Evolutionary conservation across 768 basidiomycete species (phyloP).

Genomic region (Tulasnella sp.): DNA sequence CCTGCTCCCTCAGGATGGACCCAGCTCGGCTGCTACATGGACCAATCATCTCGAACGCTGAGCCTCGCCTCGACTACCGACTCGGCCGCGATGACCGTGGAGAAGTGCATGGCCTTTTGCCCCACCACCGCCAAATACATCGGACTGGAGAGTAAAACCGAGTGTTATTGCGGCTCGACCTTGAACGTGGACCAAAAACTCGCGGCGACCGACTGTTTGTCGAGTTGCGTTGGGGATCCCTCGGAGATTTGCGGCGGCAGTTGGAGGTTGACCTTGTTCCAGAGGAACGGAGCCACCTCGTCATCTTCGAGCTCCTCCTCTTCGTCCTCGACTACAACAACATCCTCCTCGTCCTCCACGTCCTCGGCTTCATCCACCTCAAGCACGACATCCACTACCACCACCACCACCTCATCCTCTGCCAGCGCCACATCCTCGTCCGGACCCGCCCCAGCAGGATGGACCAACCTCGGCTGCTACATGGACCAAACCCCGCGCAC

Average conservation of each 20-base stretch:
- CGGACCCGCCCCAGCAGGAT: background rate
- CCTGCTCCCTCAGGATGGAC: background rate
- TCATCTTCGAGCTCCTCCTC: background rate
- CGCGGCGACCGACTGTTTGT: constrained; percentile 8
- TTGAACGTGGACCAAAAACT: background rate
- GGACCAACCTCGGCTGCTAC: constrained; percentile 3
- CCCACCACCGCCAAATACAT: background rate
- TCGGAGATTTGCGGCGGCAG: constrained; percentile 27
- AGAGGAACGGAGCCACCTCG: background rate
- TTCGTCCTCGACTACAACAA: too few species aligned
- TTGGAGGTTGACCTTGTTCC: background rate
- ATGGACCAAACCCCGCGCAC: constrained; percentile 18
- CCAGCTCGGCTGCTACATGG: constrained; percentile 7
- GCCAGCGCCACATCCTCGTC: background rate
- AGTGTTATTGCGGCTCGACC: background rate
- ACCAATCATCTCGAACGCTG: background rate
- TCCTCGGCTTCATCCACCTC: background rate
- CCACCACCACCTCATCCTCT: background rate
- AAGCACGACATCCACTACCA: background rate
- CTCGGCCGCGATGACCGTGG: constrained; percentile 2
- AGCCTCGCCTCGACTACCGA: background rate
- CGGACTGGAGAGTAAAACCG: background rate
- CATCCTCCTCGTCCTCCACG: too few species aligned
- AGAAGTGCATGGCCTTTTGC: background rate
- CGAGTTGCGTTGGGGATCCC: constrained; percentile 22